Base-by-base conservation (phyloP, 305 asterid species). In the Plantago rigida region DNA sequence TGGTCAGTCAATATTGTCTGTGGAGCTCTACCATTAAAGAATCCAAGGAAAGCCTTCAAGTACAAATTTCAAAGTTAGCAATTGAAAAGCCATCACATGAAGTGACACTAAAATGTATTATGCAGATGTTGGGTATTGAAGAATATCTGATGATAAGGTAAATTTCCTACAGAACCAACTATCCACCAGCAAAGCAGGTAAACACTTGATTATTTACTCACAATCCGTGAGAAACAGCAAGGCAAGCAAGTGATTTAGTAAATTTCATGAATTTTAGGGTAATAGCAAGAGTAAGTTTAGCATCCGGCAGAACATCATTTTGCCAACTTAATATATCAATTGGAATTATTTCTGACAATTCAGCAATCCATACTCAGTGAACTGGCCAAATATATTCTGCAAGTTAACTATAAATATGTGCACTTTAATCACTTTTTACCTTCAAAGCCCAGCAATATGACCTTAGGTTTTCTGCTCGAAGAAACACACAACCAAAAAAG, bases 371-470 rank as follows among this genome's bases (percentile, higher is more conserved):
- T 28, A 28, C 9, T 53, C 19, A 53, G 59, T 13, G 44, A 10
- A 1, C 9, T 1, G 11, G 59, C 5, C 13, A 53, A 15, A 53
- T 26, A 28, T 6, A 53, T 28, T 28, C 59, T 28, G 44, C 19
- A 39, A 17, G 44, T 58, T 59, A 45, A 36, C 60, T 67, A 56
- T 39, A 24, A 50, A 47, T 14, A 62, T 56, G 48, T 56, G 58
- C 15, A 36, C 51, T 19, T 36, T 57, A 44, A 61, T 39, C 13
- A 28, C 22, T 29, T 41, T 56, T 81, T 83, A 92, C 99, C 99
- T 92, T 89, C 82, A 92, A 74, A 53, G 95, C 95, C 99, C 99
- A 92, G 64, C 91, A 83, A 67, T 79, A 92, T 26, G 99, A 83
- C 76, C 84, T 86, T 86, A 84, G 58, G 62, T 75, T 89, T 72